Conservation (phyloP, 116 monocot genomes). For the Iris pallida region DNA sequence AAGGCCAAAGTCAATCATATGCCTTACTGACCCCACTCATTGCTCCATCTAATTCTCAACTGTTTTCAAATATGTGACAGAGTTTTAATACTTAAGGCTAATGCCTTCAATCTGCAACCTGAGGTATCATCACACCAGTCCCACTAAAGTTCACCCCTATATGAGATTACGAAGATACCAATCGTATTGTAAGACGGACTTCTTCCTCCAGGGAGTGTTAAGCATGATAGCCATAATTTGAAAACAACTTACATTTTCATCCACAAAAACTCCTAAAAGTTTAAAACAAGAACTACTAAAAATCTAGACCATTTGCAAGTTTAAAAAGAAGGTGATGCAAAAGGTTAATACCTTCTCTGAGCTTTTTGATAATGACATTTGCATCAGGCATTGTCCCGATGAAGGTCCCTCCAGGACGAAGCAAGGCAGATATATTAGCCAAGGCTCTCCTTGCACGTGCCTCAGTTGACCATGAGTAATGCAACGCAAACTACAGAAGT, state of each 20-base stretch:
- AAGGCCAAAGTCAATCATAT: too few species aligned
- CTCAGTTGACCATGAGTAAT: slow-evolving; percentile 99
- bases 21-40: too few species aligned
- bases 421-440: slow-evolving; percentile 80
- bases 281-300: not conserved
- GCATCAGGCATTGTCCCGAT: slow-evolving; percentile 99
- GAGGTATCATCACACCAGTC: too few species aligned
- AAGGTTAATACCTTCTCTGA: slow-evolving; percentile 63
- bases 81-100: too few species aligned
- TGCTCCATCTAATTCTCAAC: too few species aligned
- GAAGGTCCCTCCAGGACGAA: slow-evolving; percentile 85
- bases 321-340: not conserved
- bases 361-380: slow-evolving; percentile 87
- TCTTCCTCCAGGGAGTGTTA: not conserved
- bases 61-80: too few species aligned
- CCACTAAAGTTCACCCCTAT: too few species aligned
- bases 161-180: too few species aligned
- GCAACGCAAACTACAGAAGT: slow-evolving; percentile 69
- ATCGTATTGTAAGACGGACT: too few species aligned
- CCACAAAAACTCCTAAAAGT: not conserved
- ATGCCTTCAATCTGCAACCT: too few species aligned
- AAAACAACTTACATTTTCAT: not conserved
- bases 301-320: not conserved
- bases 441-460: slow-evolving; percentile 84
- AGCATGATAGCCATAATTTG: not conserved